These are phyloP conservation scores for Hypoxylon sp. DNA, from an alignment of 2,329 filamentous ascomycete species.

Conservation along the genomic window DNA sequence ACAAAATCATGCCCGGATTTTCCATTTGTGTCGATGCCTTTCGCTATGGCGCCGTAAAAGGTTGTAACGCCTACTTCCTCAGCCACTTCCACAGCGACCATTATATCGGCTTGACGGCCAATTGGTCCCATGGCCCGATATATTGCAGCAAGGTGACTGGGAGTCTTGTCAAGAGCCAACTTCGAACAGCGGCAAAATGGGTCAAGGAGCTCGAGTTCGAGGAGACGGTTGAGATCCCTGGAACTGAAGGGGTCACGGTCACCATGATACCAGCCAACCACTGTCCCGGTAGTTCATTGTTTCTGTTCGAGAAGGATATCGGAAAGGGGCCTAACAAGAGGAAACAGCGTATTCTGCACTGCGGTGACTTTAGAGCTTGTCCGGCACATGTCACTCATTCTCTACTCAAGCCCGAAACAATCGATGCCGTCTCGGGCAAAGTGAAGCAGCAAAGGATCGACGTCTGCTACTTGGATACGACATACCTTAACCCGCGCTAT, in stretches of 20 bases:
- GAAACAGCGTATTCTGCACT: slow-evolving; percentile 88
- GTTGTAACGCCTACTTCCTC: slow-evolving; percentile 94
- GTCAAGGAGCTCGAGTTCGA: slow-evolving; percentile 91
- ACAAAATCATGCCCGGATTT: slow-evolving; percentile 96
- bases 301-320: slow-evolving; percentile 86
- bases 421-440: slow-evolving; percentile 80
- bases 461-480: slow-evolving; percentile 96
- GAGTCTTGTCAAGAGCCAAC: slow-evolving; percentile 87
- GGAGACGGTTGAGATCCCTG: slow-evolving; percentile 80
- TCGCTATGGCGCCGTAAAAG: slow-evolving; percentile 91
- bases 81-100: slow-evolving; percentile 99
- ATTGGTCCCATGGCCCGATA: slow-evolving; percentile 93
- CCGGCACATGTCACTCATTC: slow-evolving; percentile 87
- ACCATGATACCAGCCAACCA: slow-evolving; percentile 98
- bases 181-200: slow-evolving; percentile 88
- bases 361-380: slow-evolving; percentile 95
- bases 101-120: slow-evolving; percentile 90
- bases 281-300: slow-evolving; percentile 94
- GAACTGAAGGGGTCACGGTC: slow-evolving; percentile 85
- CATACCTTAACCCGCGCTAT: slow-evolving; percentile 95
- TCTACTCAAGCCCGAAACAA: slow-evolving; percentile 80
- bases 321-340: slow-evolving; percentile 72
- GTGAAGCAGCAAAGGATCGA: slow-evolving; percentile 88
- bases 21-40: slow-evolving; percentile 97
- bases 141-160: slow-evolving; percentile 96